These are phyloP conservation scores for Nicotiana knightiana DNA, from an alignment of 257 asterid species.

Conservation along the genomic window DNA sequence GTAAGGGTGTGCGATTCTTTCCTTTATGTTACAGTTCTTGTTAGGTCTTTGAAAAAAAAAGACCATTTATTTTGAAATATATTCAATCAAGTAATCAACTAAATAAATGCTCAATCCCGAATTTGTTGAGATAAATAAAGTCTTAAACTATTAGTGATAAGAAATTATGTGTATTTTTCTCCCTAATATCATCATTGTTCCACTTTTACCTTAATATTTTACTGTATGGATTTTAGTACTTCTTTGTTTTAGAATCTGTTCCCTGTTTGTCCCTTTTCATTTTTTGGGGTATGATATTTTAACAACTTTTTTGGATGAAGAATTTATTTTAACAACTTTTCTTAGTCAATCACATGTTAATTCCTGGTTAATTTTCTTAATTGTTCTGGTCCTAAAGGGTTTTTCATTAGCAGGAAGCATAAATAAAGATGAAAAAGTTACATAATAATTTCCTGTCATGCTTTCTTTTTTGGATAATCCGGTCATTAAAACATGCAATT, in stretches of 20 bases:
- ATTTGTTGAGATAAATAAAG: not conserved
- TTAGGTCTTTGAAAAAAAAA: not conserved
- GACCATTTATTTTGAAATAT: not conserved
- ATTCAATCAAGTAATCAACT: not conserved
- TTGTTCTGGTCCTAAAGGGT: not conserved
- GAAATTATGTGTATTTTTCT: not conserved
- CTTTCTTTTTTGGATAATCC: not conserved
- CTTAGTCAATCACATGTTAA: not conserved
- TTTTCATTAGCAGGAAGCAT: not conserved
- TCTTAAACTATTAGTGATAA: not conserved
- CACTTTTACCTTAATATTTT: not conserved
- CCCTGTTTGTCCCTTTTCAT: not conserved
- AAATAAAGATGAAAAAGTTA: not conserved
- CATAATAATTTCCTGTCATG: not conserved
- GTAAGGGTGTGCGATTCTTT: slow-evolving; percentile 14
- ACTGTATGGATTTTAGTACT: not conserved
- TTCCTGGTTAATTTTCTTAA: not conserved
- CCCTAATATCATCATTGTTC: not conserved
- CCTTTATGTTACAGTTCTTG: not conserved
- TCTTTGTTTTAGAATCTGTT: not conserved
- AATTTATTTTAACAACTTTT: not conserved
- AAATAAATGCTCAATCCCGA: not conserved
- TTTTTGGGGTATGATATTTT: not conserved
- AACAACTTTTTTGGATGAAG: not conserved
- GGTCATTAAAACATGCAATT: slow-evolving; percentile 7